Conservation (phyloP, 2,329 filamentous ascomycete species). For the Ascochyta fabae region DNA sequence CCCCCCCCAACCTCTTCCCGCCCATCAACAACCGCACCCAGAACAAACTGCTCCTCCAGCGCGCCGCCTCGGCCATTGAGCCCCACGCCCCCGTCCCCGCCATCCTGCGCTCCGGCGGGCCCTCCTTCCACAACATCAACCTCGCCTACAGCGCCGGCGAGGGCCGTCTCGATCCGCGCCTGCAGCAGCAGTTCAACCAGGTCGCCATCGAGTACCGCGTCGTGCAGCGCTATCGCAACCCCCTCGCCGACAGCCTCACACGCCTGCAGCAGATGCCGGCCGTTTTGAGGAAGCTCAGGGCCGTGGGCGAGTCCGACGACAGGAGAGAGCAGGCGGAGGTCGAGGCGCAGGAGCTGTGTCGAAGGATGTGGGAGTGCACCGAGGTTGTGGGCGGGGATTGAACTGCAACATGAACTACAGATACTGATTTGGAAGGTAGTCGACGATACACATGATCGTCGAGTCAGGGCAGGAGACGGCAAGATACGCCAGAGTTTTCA, state of each 20-base stretch:
- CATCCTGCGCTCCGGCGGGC: constrained; percentile 46
- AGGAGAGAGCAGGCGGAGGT: constrained; percentile 34
- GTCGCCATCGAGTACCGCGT: constrained; percentile 78
- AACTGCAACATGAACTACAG: constrained; percentile 5
- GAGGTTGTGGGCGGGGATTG: constrained; percentile 47
- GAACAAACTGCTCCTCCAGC: constrained; percentile 77
- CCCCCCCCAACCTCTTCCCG: constrained; percentile 50
- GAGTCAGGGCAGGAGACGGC: no score
- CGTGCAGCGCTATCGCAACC: constrained; percentile 74
- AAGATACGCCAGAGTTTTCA: no score
- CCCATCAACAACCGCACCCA: constrained; percentile 67
- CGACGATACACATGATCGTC: no score
- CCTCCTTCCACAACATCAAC: constrained; percentile 41
- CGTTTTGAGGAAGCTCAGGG: constrained; percentile 36
- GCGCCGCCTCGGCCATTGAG: constrained; percentile 75
- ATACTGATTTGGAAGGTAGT: no score
- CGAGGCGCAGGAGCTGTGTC: constrained; percentile 50
- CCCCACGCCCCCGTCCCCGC: constrained; percentile 58
- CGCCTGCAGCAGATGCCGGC: constrained; percentile 62
- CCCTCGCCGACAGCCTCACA: constrained; percentile 67
- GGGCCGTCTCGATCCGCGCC: constrained; percentile 63
- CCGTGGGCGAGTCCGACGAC: background rate
- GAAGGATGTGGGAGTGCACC: constrained; percentile 49
- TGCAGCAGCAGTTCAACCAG: constrained; percentile 70
- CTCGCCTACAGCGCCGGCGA: constrained; percentile 47